These are phyloP conservation scores for Clonostachys chloroleuca DNA, from an alignment of 2,329 filamentous ascomycete species.

Conservation along the genomic window DNA sequence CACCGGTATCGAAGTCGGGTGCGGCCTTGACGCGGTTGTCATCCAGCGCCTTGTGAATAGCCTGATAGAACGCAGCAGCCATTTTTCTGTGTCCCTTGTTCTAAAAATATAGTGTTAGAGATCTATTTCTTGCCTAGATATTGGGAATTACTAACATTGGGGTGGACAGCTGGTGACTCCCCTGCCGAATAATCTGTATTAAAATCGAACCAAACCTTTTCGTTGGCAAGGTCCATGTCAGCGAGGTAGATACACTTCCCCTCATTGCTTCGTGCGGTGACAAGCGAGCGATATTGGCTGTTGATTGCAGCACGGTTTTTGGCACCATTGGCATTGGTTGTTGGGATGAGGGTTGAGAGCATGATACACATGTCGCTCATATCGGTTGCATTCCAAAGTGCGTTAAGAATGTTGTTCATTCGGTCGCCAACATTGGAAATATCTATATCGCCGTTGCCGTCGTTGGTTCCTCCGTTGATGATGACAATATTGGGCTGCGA, in stretches of 20 bases:
- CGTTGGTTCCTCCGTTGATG: slow-evolving; percentile 38
- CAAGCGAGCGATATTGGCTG: neutral
- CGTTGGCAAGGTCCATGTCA: neutral
- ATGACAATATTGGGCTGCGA: slow-evolving; percentile 28
- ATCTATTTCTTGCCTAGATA: neutral
- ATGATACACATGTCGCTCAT: slow-evolving; percentile 19
- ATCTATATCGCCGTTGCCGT: slow-evolving; percentile 26
- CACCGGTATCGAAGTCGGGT: no score
- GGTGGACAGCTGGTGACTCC: neutral
- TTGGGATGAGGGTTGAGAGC: slow-evolving; percentile 26
- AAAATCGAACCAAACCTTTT: no score
- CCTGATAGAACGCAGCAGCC: neutral
- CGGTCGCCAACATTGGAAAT: slow-evolving; percentile 19
- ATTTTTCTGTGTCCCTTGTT: neutral
- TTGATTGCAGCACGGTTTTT: neutral
- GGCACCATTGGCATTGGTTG: neutral
- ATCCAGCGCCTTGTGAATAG: neutral
- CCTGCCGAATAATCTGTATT: no score
- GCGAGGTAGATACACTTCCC: neutral
- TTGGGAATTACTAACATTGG: neutral
- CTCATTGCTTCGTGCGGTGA: neutral
- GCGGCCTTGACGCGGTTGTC: no score
- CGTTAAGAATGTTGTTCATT: slow-evolving; percentile 24
- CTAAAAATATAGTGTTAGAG: neutral
- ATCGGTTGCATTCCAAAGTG: slow-evolving; percentile 14